phyloP scores from a whole-genome alignment of 345 rosid species.

The Pistacia atlantica region DNA sequence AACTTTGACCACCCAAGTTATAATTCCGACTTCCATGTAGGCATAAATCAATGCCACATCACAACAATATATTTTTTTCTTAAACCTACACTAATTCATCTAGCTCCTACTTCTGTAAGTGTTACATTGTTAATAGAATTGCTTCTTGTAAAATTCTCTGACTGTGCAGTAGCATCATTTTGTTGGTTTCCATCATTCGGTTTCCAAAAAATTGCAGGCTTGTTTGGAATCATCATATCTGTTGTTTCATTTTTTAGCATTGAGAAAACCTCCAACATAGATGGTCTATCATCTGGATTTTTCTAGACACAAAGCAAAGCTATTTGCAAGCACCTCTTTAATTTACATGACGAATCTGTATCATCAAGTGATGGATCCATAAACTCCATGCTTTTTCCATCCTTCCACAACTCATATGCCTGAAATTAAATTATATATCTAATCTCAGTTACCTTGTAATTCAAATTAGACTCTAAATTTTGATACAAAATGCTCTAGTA shows the following conservation, averaged over 20 bases:
- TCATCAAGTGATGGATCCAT: slow-evolving; percentile 4
- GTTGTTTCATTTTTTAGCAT: background rate
- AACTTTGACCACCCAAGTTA: too few species aligned
- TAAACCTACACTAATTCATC: background rate
- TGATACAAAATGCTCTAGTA: too few species aligned
- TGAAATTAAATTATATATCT: background rate
- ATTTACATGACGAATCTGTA: background rate
- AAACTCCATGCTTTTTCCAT: background rate
- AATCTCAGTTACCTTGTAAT: too few species aligned
- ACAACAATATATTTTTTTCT: too few species aligned
- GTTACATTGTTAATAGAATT: background rate
- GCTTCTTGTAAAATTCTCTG: background rate
- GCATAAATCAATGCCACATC: too few species aligned
- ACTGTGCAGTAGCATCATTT: background rate
- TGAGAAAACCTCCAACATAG: too few species aligned
- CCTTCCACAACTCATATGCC: slow-evolving; percentile 1
- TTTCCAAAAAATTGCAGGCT: background rate
- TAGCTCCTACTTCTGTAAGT: background rate
- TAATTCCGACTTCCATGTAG: too few species aligned
- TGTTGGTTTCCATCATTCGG: too few species aligned
- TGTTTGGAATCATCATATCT: background rate
- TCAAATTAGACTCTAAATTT: too few species aligned
- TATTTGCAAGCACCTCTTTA: background rate
- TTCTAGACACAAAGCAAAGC: background rate
- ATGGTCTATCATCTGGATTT: too few species aligned